Evolutionary conservation across 441 rosid species (phyloP), one percentile per base, ranked within the genome.

Genomic region (Populus hybrid): DNA sequence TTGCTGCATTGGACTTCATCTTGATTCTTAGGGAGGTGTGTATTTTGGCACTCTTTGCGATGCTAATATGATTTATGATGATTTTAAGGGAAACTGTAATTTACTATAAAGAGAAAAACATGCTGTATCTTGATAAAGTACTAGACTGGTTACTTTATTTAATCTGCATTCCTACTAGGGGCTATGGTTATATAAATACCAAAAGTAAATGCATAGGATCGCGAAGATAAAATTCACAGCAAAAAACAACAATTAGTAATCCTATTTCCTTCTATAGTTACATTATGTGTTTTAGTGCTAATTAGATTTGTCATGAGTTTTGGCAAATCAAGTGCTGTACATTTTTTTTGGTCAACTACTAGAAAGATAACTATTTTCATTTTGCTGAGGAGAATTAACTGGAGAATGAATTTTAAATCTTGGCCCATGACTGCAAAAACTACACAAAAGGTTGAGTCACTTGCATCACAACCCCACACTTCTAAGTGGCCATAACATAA

Each of bases 11-110:
- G 78, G 94, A 90, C 80, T 90, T 90, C 75, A 88, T 90, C 75
- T 80, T 90, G 77, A 90, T 90, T 80, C 75, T 90, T 63, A 85
- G 82, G 79, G 89, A 90, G 94, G 91, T 88, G 70, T 67, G 82
- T 67, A 35, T 75, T 69, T 82, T 67, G 24, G 19, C 64, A 23
- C 57, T 59, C 30, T 71, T 70, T 59, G 34, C 19, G 21, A 24
- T 59, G 77, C 71, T 67, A 66, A 28, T 12, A 26, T 42, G 28
- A 66, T 9, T 23, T 23, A 0, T 40, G 71, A 16, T 69, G 53
- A 14, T 12, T 75, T 34, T 50, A 46, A 69, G 24, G 34, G 70
- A n/a, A 53, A 34, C 42, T 76, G 9, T 30, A 67, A 14, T 30
- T 26, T 46, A 21, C 26, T 8, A 24, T 21, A 6, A 32, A 9